Base-by-base conservation (phyloP, 2,329 filamentous ascomycete genomes). In the Cytospora piceicola region DNA sequence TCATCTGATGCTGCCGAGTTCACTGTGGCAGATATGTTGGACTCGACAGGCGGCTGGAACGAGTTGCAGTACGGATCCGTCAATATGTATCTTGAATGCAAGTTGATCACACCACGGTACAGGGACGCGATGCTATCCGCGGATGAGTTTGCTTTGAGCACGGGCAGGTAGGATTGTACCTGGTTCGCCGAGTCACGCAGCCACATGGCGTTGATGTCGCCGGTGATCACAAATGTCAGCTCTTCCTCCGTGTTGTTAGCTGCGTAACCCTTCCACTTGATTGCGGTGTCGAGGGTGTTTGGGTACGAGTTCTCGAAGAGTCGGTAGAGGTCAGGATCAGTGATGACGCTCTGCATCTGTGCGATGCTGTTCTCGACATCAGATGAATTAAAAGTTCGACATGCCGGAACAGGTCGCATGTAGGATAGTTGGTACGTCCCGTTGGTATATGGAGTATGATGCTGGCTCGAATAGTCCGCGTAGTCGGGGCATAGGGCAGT, bases 21-120 rank as follows among this genome's bases (percentile, higher is more conserved):
- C 11, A 77, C 72, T 1, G 82, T 77, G 1, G 90, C 85, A 2
- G 77, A 73, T 15, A 94, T 81, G 24, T 86, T 85, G 63, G 91
- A 92, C 61, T 93, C 92, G 2, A 86, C 81, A 0, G 94, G 94
- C 0, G 94, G 92, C 74, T 97, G 94, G 78, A 97, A 98, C 46
- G 94, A 92, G 77, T 97, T 97, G 83, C 94, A 98, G 79, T 94
- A 94, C 0, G 94, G 94, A 9, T 84, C 83, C 14, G 83, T 82
- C 61, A 87, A 80, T 58, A 93, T 79, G 75, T 92, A 93, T 64
- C 90, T 84, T 8, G 88, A 84, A 73, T 93, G 91, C 1, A 93
- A 83, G 75, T 93, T 93, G 75, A 93, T 91, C 34, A 88, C 88
- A 32, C 91, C 91, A 30, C 90, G 85, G 76, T 87, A 93, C 6